These are phyloP conservation scores for Plasmopara viticola DNA, from an alignment of 352 stramenopile genomes.

Conservation along the genomic window DNA sequence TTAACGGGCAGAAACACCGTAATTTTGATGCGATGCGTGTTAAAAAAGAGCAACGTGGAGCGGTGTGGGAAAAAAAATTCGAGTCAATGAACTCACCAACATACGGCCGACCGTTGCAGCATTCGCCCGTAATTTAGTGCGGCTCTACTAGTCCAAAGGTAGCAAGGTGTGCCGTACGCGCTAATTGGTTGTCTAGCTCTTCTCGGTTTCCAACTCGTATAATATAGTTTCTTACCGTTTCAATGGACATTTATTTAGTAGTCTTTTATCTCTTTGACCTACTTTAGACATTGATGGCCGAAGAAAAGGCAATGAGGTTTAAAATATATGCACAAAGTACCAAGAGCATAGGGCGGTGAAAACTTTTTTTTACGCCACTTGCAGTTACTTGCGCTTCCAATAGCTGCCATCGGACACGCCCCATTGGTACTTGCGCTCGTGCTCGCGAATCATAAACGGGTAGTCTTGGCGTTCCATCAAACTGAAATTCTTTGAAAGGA, in stretches of 20 bases:
- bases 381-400: conserved; percentile 58
- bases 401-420: conserved; percentile 85
- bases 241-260: too few relatives aligned
- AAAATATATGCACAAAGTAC: too few relatives aligned
- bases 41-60: conserved; percentile 9
- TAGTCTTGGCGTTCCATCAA: conserved; percentile 78
- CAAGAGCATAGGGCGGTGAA: too few relatives aligned
- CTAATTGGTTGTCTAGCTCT: conserved; percentile 16
- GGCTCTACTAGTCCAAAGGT: conserved; percentile 27
- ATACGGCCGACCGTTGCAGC: conserved; percentile 21
- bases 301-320: too few relatives aligned
- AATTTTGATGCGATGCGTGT: conserved; percentile 20
- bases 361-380: too few relatives aligned
- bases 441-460: conserved; percentile 90
- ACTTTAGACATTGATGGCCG: conserved; percentile 2
- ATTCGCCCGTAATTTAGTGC: conserved; percentile 10
- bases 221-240: conserved; percentile 32
- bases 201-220: conserved; percentile 20
- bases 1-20: conserved; percentile 23
- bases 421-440: conserved; percentile 90
- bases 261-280: conserved; percentile 12
- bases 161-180: conserved; percentile 20
- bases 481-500: conserved; percentile 64
- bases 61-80: conserved; percentile 11
- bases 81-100: conserved; percentile 8